Base-by-base conservation (phyloP, 306 rosid genomes). In the Medicago ruthenica region DNA sequence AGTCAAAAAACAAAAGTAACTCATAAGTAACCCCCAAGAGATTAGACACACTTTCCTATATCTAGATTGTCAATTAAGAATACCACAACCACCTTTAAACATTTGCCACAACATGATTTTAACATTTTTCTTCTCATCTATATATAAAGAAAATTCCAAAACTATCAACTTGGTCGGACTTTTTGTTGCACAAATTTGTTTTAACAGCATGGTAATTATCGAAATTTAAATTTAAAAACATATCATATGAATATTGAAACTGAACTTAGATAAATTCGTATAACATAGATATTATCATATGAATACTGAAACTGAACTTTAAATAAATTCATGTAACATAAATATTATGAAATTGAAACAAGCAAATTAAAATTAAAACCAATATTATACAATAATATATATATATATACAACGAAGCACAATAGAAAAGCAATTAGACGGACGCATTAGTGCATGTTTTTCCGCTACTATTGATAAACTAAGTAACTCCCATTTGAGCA, bases 1-100 rank as follows among this genome's bases (percentile, higher is more conserved):
- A 27, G 37, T 34, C 37, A 34, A 34, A 34, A 34, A 34, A 34
- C 7, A 34, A 34, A 41, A 22, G 62, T 45, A 37, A 22, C 53
- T 54, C 18, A 6, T 12, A 44, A 22, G 45, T 18, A 48, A 58
- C 22, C 60, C 39, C 12, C 41, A 45, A 45, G 1, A 45, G 51
- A 45, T 39, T 48, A 55, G 27, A 39, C 39, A 0, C 14, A 41
- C 13, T 54, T 63, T 36, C 60, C n/a, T 16, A 71, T 53, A 22
- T 7, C 2, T 50, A 71, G 18, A 76, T 66, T 72, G 64, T 58
- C 70, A 64, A 55, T 18, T 47, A 69, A 68, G 55, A 59, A 71
- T 42, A 76, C 51, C 22, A 64, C 50, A 71, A 36, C 73, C 6
- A 65, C 34, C 42, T 51, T 40, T 53, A 66, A 39, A 65, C 61